phyloP scores from a whole-genome alignment of 805 yeast species.

The Suhomyces faveliae region DNA sequence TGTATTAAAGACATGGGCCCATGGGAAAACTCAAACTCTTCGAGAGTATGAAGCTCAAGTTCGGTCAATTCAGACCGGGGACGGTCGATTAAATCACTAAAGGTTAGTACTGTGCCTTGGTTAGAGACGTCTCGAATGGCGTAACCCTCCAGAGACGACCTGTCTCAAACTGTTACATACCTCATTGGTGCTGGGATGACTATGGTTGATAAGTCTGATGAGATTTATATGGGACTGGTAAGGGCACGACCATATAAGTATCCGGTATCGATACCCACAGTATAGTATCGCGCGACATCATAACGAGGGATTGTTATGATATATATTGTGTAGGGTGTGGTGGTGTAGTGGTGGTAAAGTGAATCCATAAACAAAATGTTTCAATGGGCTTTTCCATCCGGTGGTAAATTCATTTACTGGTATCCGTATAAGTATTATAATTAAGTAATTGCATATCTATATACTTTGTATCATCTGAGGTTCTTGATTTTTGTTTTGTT shows the following conservation, averaged over 20 bases:
- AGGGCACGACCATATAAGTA: conserved; percentile 1
- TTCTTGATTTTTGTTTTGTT: no score
- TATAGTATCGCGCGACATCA: no score
- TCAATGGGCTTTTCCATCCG: no score
- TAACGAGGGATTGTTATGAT: no score
- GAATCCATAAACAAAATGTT: no score
- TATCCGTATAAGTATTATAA: no score
- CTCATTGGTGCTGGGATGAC: conserved; percentile 8
- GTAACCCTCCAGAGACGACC: neutral
- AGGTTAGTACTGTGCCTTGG: conserved; percentile 25
- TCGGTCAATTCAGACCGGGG: conserved; percentile 80
- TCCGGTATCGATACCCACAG: no score
- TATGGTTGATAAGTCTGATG: neutral
- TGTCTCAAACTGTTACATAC: conserved; percentile 8
- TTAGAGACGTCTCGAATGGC: neutral
- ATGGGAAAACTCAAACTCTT: conserved; percentile 83
- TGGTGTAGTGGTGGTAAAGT: no score
- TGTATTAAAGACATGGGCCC: conserved; percentile 93
- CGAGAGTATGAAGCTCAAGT: conserved; percentile 74
- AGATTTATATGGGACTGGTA: neutral
- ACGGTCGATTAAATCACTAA: conserved; percentile 64
- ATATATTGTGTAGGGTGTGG: no score
- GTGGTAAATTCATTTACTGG: no score
- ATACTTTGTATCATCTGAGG: no score
- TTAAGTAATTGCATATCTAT: no score